Evolutionary conservation across 257 asterid genomes (phyloP).

Genomic region (Solanum chmielewskii): DNA sequence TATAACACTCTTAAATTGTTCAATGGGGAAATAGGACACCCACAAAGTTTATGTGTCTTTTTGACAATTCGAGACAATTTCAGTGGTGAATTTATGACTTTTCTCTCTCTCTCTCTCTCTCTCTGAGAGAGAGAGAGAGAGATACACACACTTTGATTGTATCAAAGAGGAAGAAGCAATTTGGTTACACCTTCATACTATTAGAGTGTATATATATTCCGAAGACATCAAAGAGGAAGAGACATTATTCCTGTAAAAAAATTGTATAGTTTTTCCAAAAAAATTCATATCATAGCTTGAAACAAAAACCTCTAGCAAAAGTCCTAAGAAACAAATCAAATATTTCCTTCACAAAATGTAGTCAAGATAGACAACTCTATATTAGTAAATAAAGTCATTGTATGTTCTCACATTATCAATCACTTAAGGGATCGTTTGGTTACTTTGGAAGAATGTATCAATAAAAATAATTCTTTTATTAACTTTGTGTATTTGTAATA

Average conservation of each 20-base stretch:
- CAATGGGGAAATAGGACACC: too few relatives aligned
- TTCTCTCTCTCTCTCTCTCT: too few relatives aligned
- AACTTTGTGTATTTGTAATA: not conserved
- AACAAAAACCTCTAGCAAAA: not conserved
- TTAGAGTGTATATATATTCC: too few relatives aligned
- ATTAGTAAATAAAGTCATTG: not conserved
- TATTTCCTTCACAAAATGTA: not conserved
- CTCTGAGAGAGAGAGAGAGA: too few relatives aligned
- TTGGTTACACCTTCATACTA: too few relatives aligned
- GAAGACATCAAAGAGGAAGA: not conserved
- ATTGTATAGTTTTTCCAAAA: too few relatives aligned
- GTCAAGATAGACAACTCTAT: not conserved
- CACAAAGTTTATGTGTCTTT: too few relatives aligned
- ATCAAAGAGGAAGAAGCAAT: too few relatives aligned
- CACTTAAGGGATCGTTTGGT: not conserved
- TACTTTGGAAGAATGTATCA: not conserved
- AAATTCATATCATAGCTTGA: not conserved
- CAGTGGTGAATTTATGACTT: too few relatives aligned
- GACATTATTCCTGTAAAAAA: not conserved
- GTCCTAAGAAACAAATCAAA: not conserved
- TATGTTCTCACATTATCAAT: not conserved
- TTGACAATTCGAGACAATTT: too few relatives aligned
- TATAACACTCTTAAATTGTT: too few relatives aligned
- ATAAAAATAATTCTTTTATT: not conserved
- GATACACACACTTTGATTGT: too few relatives aligned